Evolutionary conservation across 2,329 filamentous ascomycete species (phyloP).

Genomic region (Emericellopsis cladophorae): DNA sequence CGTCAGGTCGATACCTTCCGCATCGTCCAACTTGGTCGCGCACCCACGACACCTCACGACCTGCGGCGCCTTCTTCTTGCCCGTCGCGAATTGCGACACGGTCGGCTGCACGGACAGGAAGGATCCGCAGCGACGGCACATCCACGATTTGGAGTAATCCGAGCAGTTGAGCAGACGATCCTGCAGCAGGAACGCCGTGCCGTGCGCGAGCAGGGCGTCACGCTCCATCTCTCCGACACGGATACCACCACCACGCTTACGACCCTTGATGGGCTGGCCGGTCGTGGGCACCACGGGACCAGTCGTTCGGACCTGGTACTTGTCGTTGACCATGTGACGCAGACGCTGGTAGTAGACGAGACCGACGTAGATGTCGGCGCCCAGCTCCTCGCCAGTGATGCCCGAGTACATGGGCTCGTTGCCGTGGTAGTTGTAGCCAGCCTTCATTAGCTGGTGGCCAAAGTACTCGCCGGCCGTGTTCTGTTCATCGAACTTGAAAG

Average conservation of each 20-base stretch:
- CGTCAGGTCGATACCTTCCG: slow-evolving; percentile 42
- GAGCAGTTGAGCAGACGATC: slow-evolving; percentile 96
- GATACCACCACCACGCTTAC: slow-evolving; percentile 94
- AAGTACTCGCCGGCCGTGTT: slow-evolving; percentile 91
- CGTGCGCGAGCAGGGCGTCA: slow-evolving; percentile 87
- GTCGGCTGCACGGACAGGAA: slow-evolving; percentile 82
- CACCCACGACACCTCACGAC: slow-evolving; percentile 72
- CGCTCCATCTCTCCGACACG: slow-evolving; percentile 99
- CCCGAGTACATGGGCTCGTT: slow-evolving; percentile 99
- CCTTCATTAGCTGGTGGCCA: slow-evolving; percentile 86
- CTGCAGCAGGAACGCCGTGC: slow-evolving; percentile 86
- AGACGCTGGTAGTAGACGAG: slow-evolving; percentile 97
- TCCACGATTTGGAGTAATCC: slow-evolving; percentile 80
- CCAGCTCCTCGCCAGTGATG: slow-evolving; percentile 87
- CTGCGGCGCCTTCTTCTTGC: slow-evolving; percentile 52
- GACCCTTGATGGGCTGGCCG: slow-evolving; percentile 92
- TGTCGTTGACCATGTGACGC: slow-evolving; percentile 99
- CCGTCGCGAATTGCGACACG: slow-evolving; percentile 46
- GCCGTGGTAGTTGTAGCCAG: slow-evolving; percentile 95
- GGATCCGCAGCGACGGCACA: slow-evolving; percentile 79
- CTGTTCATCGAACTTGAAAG: slow-evolving; percentile 87
- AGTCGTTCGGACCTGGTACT: slow-evolving; percentile 94
- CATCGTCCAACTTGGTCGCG: slow-evolving; percentile 46
- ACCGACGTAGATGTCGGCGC: slow-evolving; percentile 90
- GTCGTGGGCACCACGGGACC: slow-evolving; percentile 84